Conservation (phyloP, 768 basidiomycete genomes). For the Kwoniella sp. region DNA sequence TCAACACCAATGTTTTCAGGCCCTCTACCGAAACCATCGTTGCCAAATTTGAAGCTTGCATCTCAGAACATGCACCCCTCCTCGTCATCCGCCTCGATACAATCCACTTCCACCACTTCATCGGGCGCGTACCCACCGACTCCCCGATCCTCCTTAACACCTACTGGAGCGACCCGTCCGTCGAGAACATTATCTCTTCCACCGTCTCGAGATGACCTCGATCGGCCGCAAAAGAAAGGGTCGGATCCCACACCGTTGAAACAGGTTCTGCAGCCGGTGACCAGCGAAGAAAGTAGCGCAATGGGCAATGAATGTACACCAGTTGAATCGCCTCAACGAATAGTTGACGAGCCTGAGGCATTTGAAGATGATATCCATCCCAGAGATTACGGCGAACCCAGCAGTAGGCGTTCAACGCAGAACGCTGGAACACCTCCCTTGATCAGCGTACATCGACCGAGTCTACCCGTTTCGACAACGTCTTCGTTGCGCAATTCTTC, state of each 20-base stretch:
- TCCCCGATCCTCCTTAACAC: constrained; percentile 10
- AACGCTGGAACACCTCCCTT: constrained; percentile 4
- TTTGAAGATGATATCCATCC: neutral
- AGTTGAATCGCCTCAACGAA: constrained; percentile 13
- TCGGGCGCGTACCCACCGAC: constrained; percentile 14
- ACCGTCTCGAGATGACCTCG: neutral
- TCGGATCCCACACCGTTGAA: constrained; percentile 46
- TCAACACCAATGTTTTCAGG: neutral
- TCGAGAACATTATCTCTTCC: constrained; percentile 14
- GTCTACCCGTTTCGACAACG: neutral
- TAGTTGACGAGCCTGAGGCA: constrained; percentile 25
- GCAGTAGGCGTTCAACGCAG: constrained; percentile 7
- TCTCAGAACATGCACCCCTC: constrained; percentile 16
- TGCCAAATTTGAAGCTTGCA: constrained; percentile 39
- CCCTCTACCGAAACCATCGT: constrained; percentile 26
- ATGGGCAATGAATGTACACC: neutral
- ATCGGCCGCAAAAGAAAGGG: constrained; percentile 26
- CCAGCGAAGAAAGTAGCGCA: neutral
- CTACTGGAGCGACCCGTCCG: constrained; percentile 8
- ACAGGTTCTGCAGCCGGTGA: constrained; percentile 23
- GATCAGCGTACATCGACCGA: constrained; percentile 22
- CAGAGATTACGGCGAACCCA: constrained; percentile 6
- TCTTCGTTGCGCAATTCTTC: constrained; percentile 2
- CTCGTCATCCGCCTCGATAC: constrained; percentile 15
- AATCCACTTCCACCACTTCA: constrained; percentile 24